Conservation (phyloP, 768 basidiomycete species). For the Naematelia aurantialba region DNA sequence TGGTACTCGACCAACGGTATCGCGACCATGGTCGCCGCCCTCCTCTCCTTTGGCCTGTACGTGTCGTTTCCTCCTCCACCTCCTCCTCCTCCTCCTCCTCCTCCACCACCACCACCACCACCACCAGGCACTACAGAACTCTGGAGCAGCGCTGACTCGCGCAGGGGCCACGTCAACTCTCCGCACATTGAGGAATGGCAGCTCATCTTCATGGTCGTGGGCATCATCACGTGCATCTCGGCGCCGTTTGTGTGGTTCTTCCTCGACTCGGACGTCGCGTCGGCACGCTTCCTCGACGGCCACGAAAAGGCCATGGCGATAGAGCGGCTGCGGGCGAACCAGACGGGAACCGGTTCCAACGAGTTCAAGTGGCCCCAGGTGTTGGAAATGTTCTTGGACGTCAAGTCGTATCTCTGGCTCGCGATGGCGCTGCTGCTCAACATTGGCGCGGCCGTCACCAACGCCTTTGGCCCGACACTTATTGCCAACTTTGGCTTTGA, state of each 20-base stretch:
- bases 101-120: background rate
- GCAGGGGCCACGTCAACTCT: slow-evolving; percentile 36
- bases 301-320: slow-evolving; percentile 42
- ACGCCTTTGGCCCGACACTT: slow-evolving; percentile 35
- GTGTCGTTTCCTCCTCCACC: background rate
- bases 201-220: slow-evolving; percentile 42
- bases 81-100: background rate
- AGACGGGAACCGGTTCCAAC: slow-evolving; percentile 46
- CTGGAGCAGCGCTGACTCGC: background rate
- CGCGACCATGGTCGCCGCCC: slow-evolving; percentile 39
- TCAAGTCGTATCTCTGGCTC: slow-evolving; percentile 38
- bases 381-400: slow-evolving; percentile 36
- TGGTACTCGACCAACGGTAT: slow-evolving; percentile 47
- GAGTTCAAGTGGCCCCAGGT: slow-evolving; percentile 44
- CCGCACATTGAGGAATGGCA: slow-evolving; percentile 37
- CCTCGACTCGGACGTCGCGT: slow-evolving; percentile 35
- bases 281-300: slow-evolving; percentile 41
- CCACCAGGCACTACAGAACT: background rate
- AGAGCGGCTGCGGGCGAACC: slow-evolving; percentile 46
- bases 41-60: slow-evolving; percentile 47
- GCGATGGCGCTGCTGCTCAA: slow-evolving; percentile 32
- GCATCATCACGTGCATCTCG: slow-evolving; percentile 39
- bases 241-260: slow-evolving; percentile 38
- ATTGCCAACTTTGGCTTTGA: slow-evolving; percentile 31
- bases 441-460: slow-evolving; percentile 40